Conservation (phyloP, 2,329 filamentous ascomycete genomes). For the Aspergillus ochraceoroseus region DNA sequence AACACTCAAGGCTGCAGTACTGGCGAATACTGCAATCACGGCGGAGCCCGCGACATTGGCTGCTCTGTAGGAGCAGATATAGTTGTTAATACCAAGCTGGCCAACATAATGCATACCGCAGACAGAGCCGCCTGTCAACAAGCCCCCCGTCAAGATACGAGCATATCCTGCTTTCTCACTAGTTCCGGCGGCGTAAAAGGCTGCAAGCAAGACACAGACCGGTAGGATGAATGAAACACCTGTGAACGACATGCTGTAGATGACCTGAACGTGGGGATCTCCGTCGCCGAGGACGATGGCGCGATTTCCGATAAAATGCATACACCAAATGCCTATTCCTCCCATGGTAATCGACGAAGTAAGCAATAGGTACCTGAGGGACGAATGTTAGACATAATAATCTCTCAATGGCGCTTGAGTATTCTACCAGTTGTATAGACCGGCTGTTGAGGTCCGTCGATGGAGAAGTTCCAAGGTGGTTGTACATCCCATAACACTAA, state of each 20-base stretch:
- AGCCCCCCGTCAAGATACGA: conserved; percentile 59
- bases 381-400: conserved; percentile 3
- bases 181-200: conserved; percentile 65
- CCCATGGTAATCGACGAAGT: conserved; percentile 67
- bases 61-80: conserved; percentile 58
- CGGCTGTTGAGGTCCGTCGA: conserved; percentile 64
- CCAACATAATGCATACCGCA: conserved; percentile 85
- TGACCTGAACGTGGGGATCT: conserved; percentile 60
- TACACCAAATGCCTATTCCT: conserved; percentile 68
- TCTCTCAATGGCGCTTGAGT: background rate
- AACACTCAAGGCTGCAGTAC: conserved; percentile 62
- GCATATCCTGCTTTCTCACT: conserved; percentile 55
- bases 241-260: conserved; percentile 68
- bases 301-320: conserved; percentile 80
- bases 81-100: conserved; percentile 78
- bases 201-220: conserved; percentile 65
- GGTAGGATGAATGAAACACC: conserved; percentile 75
- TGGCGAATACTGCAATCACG: conserved; percentile 67
- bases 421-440: conserved; percentile 63
- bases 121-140: conserved; percentile 67
- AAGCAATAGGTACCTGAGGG: conserved; percentile 55
- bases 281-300: conserved; percentile 68
- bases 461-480: conserved; percentile 80
- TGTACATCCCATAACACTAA: conserved; percentile 69
- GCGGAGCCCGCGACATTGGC: conserved; percentile 63